These are phyloP conservation scores for Candida methanosorbosa DNA, from an alignment of 805 yeast species.

Conservation along the genomic window DNA sequence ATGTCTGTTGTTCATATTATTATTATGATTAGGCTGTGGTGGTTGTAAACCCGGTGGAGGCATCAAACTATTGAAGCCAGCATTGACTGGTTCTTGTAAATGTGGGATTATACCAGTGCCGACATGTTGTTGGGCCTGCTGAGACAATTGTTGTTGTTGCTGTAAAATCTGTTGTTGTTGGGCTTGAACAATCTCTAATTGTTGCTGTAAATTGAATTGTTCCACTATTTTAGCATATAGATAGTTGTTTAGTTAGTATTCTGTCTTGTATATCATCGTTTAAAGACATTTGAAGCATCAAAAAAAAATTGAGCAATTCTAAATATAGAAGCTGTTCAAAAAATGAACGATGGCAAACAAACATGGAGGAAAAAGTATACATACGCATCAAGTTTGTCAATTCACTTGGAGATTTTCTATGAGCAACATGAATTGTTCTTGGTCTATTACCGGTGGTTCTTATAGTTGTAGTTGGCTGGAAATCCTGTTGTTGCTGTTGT, in stretches of 20 bases:
- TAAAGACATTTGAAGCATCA: too few species aligned
- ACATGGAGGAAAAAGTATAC: slow-evolving; percentile 14
- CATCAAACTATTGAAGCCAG: slow-evolving; percentile 6
- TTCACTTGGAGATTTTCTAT: slow-evolving; percentile 92
- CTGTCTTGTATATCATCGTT: too few species aligned
- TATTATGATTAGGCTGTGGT: slow-evolving; percentile 8
- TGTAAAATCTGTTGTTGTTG: slow-evolving; percentile 86
- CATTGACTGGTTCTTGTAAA: slow-evolving; percentile 10
- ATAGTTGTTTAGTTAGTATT: not conserved
- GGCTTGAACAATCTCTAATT: slow-evolving; percentile 82
- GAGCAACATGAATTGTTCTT: slow-evolving; percentile 83
- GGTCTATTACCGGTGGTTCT: slow-evolving; percentile 31
- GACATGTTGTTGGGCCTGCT: slow-evolving; percentile 8
- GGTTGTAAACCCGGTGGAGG: slow-evolving; percentile 10
- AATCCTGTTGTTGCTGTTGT: not conserved
- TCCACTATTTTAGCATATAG: slow-evolving; percentile 41
- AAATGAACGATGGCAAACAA: slow-evolving; percentile 1
- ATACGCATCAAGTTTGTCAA: slow-evolving; percentile 80
- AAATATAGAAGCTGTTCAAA: not conserved
- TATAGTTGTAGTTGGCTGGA: slow-evolving; percentile 12
- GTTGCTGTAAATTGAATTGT: slow-evolving; percentile 83
- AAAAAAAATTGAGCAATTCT: too few species aligned
- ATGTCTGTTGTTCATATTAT: slow-evolving; percentile 14
- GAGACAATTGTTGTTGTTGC: slow-evolving; percentile 44
- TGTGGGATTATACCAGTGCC: slow-evolving; percentile 6